Percentiles rank a stretch among this genome's conserved stretches.
phyloP scores from a whole-genome alignment of 805 yeast genomes.

The Pichia deserticola region DNA sequence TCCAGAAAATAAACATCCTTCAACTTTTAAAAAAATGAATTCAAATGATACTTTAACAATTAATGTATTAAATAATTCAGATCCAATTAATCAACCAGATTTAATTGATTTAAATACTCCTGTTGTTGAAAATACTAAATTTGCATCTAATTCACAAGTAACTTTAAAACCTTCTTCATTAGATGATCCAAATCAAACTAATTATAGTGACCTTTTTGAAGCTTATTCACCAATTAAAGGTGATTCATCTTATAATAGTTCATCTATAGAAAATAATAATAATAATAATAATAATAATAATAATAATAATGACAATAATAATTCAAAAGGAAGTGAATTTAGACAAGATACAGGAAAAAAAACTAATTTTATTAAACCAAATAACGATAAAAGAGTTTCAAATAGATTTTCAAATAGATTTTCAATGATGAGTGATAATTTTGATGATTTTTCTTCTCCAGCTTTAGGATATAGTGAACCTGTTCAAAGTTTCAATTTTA shows the following conservation, averaged over 20 bases:
- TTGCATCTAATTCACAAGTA: not conserved
- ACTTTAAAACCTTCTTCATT: conserved; percentile 4
- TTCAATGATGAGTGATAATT: conserved; percentile 21
- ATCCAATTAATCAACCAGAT: conserved; percentile 16
- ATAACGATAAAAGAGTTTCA: not conserved
- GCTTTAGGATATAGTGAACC: conserved; percentile 23
- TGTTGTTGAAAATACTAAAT: conserved; percentile 1
- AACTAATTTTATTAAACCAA: not conserved
- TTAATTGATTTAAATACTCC: conserved; percentile 27
- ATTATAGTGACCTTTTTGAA: conserved; percentile 13
- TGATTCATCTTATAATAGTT: not conserved
- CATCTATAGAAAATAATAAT: not conserved
- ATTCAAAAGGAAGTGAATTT: not conserved
- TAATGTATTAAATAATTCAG: not conserved
- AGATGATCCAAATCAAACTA: not conserved
- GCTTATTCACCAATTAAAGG: conserved; percentile 6
- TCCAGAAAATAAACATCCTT: not conserved
- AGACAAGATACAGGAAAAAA: not conserved
- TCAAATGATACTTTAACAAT: conserved; percentile 17
- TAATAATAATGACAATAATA: not conserved
- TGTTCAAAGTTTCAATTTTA: conserved; percentile 16
- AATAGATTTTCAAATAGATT: conserved; percentile 4
- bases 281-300: not conserved
- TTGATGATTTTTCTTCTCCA: conserved; percentile 21
- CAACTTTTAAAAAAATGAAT: conserved; percentile 28